phyloP scores from a whole-genome alignment of 768 basidiomycete species.

The Leucogyrophana mollusca region DNA sequence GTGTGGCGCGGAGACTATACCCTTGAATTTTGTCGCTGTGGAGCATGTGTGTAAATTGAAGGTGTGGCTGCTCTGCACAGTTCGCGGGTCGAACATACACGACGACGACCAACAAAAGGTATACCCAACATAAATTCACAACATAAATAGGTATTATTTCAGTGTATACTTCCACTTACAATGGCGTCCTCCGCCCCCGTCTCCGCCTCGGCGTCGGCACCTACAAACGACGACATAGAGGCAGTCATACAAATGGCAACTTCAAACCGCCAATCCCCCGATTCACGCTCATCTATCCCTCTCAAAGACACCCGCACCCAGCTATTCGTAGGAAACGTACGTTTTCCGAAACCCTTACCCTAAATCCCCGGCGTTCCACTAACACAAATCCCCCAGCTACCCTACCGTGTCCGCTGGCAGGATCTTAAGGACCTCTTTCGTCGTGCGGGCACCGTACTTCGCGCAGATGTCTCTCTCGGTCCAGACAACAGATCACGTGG shows the following conservation, averaged over 20 bases:
- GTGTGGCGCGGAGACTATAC: constrained; percentile 31
- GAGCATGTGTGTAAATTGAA: constrained; percentile 30
- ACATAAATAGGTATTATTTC: neutral
- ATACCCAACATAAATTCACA: neutral
- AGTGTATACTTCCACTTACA: constrained; percentile 14
- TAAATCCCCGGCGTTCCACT: neutral
- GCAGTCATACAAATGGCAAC: constrained; percentile 92
- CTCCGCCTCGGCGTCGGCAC: constrained; percentile 23
- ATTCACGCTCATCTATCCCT: constrained; percentile 42
- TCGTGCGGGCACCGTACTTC: constrained; percentile 85
- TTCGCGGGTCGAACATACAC: neutral
- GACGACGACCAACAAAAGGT: neutral
- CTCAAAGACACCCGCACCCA: constrained; percentile 88
- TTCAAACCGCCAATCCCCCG: constrained; percentile 53
- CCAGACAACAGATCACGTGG: constrained; percentile 92
- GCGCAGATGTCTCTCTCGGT: constrained; percentile 75
- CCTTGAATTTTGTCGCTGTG: constrained; percentile 34
- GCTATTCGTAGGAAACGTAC: constrained; percentile 93
- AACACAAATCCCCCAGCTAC: constrained; percentile 57
- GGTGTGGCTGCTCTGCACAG: neutral
- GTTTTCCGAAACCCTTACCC: constrained; percentile 25
- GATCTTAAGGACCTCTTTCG: constrained; percentile 98
- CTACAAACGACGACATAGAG: constrained; percentile 85
- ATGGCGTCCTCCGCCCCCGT: neutral
- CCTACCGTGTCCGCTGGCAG: constrained; percentile 98